These are phyloP conservation scores for Oryza brachyantha DNA, from an alignment of 176 grass and related monocot genomes.

Conservation along the genomic window DNA sequence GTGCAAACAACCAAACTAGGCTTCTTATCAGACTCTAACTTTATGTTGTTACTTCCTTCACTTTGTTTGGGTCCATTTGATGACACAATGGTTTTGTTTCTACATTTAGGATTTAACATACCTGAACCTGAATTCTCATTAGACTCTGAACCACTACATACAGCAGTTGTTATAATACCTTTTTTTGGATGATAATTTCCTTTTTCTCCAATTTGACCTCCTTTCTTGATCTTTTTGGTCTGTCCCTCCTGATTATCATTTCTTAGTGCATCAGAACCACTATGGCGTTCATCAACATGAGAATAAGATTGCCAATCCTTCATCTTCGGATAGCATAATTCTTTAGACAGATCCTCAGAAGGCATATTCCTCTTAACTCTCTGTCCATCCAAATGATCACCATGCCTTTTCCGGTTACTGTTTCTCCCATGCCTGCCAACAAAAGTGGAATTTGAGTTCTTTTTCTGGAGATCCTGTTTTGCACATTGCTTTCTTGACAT, in stretches of 20 bases:
- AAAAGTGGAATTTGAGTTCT: background rate
- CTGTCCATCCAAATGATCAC: slow-evolving; percentile 16
- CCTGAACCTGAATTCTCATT: slow-evolving; percentile 22
- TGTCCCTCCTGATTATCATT: slow-evolving; percentile 16
- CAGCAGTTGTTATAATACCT: slow-evolving; percentile 3
- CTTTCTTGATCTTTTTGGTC: background rate
- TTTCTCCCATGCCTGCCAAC: background rate
- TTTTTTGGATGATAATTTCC: background rate
- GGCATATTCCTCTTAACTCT: slow-evolving; percentile 1
- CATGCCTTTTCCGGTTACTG: slow-evolving; percentile 3
- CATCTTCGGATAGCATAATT: background rate
- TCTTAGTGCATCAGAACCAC: background rate
- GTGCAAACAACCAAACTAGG: slow-evolving; percentile 3
- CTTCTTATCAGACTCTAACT: slow-evolving; percentile 22
- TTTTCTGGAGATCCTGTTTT: background rate
- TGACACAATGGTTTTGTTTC: slow-evolving; percentile 33
- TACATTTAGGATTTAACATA: slow-evolving; percentile 18
- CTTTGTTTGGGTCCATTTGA: slow-evolving; percentile 4
- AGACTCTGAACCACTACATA: slow-evolving; percentile 18
- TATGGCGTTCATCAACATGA: background rate
- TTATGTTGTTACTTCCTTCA: slow-evolving; percentile 23
- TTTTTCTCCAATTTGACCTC: slow-evolving; percentile 25
- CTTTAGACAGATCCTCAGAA: slow-evolving; percentile 25
- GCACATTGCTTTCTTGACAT: background rate
- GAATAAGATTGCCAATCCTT: slow-evolving; percentile 7